Evolutionary conservation across 345 rosid genomes (phyloP).

Genomic region (Eucalyptus rudis): DNA sequence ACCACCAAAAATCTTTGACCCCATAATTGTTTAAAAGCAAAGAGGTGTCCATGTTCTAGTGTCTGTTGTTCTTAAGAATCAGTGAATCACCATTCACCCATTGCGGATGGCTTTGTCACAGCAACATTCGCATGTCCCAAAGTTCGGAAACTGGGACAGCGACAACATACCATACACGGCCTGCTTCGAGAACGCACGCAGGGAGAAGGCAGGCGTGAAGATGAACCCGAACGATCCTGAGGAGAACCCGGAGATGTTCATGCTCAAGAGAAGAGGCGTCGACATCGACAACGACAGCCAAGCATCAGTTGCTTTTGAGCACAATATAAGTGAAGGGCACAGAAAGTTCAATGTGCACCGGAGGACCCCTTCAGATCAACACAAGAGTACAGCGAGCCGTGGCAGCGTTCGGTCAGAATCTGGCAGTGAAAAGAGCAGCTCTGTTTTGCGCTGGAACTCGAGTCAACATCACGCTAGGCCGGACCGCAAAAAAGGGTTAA

Average conservation of each 20-base stretch:
- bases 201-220: slow-evolving; percentile 12
- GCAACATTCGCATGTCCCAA: slow-evolving; percentile 29
- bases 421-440: slow-evolving; percentile 3
- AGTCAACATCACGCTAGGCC: background rate
- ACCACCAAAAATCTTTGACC: background rate
- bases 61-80: background rate
- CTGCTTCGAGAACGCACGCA: slow-evolving; percentile 41
- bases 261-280: background rate
- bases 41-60: background rate
- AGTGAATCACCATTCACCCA: background rate
- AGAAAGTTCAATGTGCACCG: background rate
- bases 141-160: slow-evolving; percentile 46
- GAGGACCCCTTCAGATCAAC: background rate
- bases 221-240: slow-evolving; percentile 50
- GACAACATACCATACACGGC: slow-evolving; percentile 35
- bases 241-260: slow-evolving; percentile 34
- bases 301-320: background rate
- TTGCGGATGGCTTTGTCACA: background rate
- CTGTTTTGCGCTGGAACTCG: background rate
- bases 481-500: background rate
- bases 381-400: background rate
- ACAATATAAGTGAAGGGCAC: background rate
- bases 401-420: slow-evolving; percentile 1
- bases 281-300: background rate
- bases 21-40: background rate